Evolutionary conservation across 208 protist species (phyloP).

Genomic region (Tritrichomonas foetus): DNA sequence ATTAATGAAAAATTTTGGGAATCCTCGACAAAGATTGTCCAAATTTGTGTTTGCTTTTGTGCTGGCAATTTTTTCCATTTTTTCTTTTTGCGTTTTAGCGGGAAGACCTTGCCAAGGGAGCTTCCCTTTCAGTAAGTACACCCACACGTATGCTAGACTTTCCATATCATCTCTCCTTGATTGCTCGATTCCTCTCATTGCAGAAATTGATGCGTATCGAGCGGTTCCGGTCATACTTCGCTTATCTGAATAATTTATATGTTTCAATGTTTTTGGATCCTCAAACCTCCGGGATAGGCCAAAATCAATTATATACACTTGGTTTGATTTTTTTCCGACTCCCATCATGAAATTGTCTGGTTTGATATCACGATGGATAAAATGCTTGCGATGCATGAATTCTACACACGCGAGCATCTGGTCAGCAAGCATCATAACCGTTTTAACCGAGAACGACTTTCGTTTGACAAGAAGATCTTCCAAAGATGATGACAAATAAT

Average conservation of each 20-base stretch:
- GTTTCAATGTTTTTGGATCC: conserved; percentile 87
- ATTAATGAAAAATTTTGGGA: neutral
- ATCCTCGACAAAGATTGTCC: neutral
- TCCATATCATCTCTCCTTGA: conserved; percentile 69
- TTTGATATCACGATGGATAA: conserved; percentile 89
- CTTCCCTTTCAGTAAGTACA: conserved; percentile 95
- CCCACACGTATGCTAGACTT: conserved; percentile 91
- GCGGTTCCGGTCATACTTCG: conserved; percentile 77
- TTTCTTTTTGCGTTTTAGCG: neutral
- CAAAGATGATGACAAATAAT: neutral
- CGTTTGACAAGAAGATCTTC: neutral
- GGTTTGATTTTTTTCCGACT: conserved; percentile 60
- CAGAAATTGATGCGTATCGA: conserved; percentile 97
- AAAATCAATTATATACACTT: conserved; percentile 51
- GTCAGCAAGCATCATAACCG: conserved; percentile 90
- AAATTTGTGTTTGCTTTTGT: neutral
- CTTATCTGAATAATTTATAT: conserved; percentile 88
- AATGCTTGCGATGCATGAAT: conserved; percentile 89
- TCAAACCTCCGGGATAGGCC: conserved; percentile 96
- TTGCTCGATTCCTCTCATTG: conserved; percentile 94
- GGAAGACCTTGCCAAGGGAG: conserved; percentile 93
- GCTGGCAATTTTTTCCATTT: neutral
- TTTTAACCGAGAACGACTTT: conserved; percentile 86
- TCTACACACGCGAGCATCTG: conserved; percentile 89
- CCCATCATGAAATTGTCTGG: conserved; percentile 98